Evolutionary conservation across 108 stramenopile genomes (phyloP).

Genomic region (Pseudonitzschia multiseries): DNA sequence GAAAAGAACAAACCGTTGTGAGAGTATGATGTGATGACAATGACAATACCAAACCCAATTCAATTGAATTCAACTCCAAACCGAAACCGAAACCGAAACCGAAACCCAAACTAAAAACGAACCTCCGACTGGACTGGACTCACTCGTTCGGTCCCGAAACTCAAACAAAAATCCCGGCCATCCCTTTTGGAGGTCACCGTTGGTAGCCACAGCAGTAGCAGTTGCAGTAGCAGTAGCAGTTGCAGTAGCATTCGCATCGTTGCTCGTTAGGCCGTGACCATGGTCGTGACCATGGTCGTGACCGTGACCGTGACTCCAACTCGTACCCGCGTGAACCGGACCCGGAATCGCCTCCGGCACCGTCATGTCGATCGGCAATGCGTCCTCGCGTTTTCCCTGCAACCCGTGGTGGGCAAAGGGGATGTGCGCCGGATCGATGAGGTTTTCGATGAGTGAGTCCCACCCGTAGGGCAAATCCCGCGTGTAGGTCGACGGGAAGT

Average conservation of each 20-base stretch:
- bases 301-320: no score
- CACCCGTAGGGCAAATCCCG: conserved; percentile 79
- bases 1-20: no score
- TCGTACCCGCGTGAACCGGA: no score
- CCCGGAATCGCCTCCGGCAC: background rate
- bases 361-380: conserved; percentile 40
- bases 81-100: background rate
- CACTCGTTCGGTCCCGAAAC: conserved; percentile 33
- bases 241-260: no score
- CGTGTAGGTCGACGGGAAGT: conserved; percentile 34
- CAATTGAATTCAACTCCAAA: background rate
- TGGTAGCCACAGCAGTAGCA: background rate
- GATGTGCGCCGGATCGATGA: conserved; percentile 80
- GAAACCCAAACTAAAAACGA: background rate
- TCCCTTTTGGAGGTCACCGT: background rate
- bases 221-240: background rate
- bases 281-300: no score
- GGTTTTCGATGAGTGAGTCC: conserved; percentile 71
- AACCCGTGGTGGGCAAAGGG: conserved; percentile 67
- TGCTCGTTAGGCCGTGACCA: no score
- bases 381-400: conserved; percentile 36
- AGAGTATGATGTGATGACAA: no score
- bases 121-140: no score
- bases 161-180: conserved; percentile 33
- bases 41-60: no score